phyloP scores from a whole-genome alignment of 164 flowering plant species.

The Berberis vulgaris region DNA sequence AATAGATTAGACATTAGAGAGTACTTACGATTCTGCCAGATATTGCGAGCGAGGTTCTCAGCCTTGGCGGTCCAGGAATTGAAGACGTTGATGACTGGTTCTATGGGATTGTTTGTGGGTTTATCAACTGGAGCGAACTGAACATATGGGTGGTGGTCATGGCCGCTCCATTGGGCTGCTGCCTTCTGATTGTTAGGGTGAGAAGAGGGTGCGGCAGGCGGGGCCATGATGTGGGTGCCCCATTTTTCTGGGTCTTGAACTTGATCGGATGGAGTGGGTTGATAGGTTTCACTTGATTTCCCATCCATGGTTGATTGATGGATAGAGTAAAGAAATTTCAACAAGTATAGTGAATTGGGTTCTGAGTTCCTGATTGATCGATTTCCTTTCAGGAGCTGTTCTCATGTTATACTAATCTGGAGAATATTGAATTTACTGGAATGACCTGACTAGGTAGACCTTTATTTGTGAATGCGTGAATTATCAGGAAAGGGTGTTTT shows the following conservation, averaged over 20 bases:
- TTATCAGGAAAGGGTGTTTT: too few relatives aligned
- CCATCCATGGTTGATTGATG: too few relatives aligned
- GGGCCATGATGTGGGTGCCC: conserved; percentile 74
- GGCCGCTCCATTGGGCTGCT: conserved; percentile 39
- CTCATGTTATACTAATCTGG: too few relatives aligned
- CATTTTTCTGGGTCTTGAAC: conserved; percentile 33
- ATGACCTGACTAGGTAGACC: too few relatives aligned
- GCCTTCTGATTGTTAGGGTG: conserved; percentile 72
- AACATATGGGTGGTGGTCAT: conserved; percentile 30
- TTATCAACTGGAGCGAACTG: conserved; percentile 25
- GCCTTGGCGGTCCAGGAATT: conserved; percentile 32
- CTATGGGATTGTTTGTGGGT: conserved; percentile 30
- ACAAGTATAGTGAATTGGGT: too few relatives aligned
- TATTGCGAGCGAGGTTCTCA: conserved; percentile 33
- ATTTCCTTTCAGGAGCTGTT: too few relatives aligned
- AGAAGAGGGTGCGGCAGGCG: conserved; percentile 48
- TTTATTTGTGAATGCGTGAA: too few relatives aligned
- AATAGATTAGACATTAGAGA: background rate
- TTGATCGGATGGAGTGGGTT: background rate
- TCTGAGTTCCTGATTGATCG: too few relatives aligned
- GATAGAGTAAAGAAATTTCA: too few relatives aligned
- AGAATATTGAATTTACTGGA: too few relatives aligned
- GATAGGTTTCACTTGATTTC: background rate
- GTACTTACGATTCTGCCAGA: conserved; percentile 39
- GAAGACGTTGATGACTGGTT: conserved; percentile 29